A percentile compares a stretch with the other conserved stretches of the same genome.
These are phyloP conservation scores for Micractinium conductrix DNA, from an alignment of 139 green algal genomes.

Conservation along the genomic window DNA sequence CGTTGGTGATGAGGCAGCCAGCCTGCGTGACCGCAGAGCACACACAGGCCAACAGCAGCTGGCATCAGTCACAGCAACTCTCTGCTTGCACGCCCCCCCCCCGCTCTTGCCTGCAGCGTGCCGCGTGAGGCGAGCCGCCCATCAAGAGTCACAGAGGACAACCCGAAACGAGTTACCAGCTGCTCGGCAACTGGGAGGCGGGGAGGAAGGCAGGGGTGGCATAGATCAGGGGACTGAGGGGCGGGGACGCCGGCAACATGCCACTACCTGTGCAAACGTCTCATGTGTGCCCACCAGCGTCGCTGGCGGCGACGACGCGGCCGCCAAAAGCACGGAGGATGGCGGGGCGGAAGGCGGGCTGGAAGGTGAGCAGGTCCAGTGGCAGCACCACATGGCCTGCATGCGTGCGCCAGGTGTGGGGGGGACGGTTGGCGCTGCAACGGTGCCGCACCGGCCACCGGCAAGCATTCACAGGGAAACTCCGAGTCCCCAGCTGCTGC, in stretches of 20 bases:
- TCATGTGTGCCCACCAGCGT: constrained; percentile 2
- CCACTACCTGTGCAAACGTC: too few relatives aligned
- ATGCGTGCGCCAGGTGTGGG: too few relatives aligned
- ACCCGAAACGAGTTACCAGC: constrained; percentile 33
- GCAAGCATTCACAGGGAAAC: too few relatives aligned
- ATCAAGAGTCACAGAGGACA: constrained; percentile 42
- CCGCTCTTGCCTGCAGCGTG: constrained; percentile 27
- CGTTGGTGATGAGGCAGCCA: too few relatives aligned
- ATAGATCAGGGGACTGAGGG: background rate
- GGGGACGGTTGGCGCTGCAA: too few relatives aligned
- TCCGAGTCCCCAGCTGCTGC: too few relatives aligned
- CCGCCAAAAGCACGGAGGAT: constrained; percentile 53
- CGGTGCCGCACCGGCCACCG: too few relatives aligned
- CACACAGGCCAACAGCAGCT: too few relatives aligned
- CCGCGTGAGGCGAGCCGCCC: constrained; percentile 50
- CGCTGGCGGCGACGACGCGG: constrained; percentile 50
- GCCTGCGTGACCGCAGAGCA: too few relatives aligned
- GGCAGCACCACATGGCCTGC: constrained; percentile 30
- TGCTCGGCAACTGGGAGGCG: constrained; percentile 32
- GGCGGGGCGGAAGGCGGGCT: constrained; percentile 14
- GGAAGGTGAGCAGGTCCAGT: constrained; percentile 40
- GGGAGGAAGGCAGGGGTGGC: background rate
- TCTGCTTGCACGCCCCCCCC: too few relatives aligned
- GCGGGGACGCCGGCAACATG: too few relatives aligned
- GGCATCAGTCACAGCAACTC: too few relatives aligned